phyloP scores from a whole-genome alignment of 1,139 yeast species.

The Geotrichum carabidarum region DNA sequence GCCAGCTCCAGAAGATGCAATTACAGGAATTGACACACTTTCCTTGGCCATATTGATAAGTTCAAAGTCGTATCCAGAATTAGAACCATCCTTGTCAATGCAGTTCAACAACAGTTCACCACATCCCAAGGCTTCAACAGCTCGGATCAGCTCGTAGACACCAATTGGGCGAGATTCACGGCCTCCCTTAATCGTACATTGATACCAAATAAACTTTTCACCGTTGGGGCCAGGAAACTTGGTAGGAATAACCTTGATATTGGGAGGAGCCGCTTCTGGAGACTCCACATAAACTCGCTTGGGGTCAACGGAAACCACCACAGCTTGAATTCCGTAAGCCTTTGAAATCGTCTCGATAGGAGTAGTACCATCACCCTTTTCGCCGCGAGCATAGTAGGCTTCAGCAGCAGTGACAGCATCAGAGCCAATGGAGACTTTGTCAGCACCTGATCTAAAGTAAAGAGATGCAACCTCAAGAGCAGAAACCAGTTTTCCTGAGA shows the following conservation, averaged over 20 bases:
- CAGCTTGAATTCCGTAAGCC: conserved; percentile 94
- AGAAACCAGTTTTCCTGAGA: conserved; percentile 59
- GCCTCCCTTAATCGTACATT: conserved; percentile 94
- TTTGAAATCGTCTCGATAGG: conserved; percentile 90
- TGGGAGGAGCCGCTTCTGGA: conserved; percentile 57
- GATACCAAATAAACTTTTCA: conserved; percentile 83
- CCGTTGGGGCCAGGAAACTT: conserved; percentile 71
- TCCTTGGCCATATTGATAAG: conserved; percentile 69
- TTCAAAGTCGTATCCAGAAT: conserved; percentile 86
- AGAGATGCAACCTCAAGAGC: conserved; percentile 87
- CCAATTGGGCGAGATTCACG: conserved; percentile 85
- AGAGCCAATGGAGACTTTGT: conserved; percentile 94
- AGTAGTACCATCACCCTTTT: conserved; percentile 59
- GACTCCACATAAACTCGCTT: conserved; percentile 67
- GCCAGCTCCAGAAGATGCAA: conserved; percentile 97
- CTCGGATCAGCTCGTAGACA: conserved; percentile 79
- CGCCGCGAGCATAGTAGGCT: conserved; percentile 56
- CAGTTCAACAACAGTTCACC: conserved; percentile 91
- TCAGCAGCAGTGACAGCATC: conserved; percentile 94
- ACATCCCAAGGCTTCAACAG: conserved; percentile 92
- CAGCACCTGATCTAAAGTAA: conserved; percentile 94
- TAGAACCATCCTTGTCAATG: conserved; percentile 93
- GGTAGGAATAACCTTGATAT: conserved; percentile 44
- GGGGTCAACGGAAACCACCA: conserved; percentile 94
- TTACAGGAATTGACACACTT: conserved; percentile 81